Base-by-base conservation (phyloP, 371 early-diverging fungal species). In the Nosema granulosis region DNA sequence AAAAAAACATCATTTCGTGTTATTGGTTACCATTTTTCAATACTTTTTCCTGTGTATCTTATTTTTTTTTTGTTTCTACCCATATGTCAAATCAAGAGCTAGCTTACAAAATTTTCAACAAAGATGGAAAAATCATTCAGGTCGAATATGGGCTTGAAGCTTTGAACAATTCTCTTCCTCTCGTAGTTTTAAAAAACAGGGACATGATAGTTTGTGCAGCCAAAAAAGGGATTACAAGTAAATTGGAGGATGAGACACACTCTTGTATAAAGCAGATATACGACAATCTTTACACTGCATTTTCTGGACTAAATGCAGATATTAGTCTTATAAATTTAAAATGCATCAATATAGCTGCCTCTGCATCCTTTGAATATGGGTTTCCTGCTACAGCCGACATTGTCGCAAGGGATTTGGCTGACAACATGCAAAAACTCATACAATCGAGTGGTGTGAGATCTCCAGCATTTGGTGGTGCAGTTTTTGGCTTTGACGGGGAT, bases 61-160 rank as follows among this genome's bases (percentile, higher is more conserved):
- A 1, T 58, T 24, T 63, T 63, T 35, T 35, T 1, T 32, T 35
- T 63, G 37, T 63, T 35, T 63, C 37, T 35, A 35, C 71, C 75
- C 54, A 24, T n/a, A 78, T 83, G 78, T 57, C 35, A 31, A 51
- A 63, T 22, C 51, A 54, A 29, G 70, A 80, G 51, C 66, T 80
- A 63, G 31, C 65, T 31, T 83, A 82, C 59, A 81, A 80, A 68
- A 75, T 81, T 32, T 86, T 86, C 58, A 82, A 80, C 54, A 69
- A 63, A 18, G 84, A 86, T 56, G 86, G 86, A 35, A 81, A 75
- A 34, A 63, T 86, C 2, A 61, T 74, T 34, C 84, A 84, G 57
- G 76, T 86, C 13, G 84, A 86, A 71, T 86, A 86, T 70, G 86
- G 78, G 0, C 50, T 86, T n/a, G 84, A 84, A 59, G 86, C 83